A percentile compares a stretch with the other conserved stretches of the same genome.
Evolutionary conservation across 148 eudicot species (phyloP).

Genomic region (Oxyria digyna): DNA sequence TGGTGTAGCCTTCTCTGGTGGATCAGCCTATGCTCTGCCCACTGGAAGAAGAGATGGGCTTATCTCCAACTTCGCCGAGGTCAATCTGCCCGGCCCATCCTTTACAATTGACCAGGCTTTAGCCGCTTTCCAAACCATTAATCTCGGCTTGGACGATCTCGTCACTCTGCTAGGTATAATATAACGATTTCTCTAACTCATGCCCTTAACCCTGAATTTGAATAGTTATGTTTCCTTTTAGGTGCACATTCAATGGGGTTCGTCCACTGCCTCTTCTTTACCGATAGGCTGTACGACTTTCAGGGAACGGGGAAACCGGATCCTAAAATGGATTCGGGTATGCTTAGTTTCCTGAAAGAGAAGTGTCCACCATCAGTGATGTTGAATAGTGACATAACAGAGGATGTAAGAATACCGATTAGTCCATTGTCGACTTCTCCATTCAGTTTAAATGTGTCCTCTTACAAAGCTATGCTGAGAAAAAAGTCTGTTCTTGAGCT

Average conservation of each 20-base stretch:
- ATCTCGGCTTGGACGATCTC: slow-evolving; percentile 10
- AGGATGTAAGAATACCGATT: slow-evolving; percentile 10
- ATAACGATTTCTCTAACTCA: too few species aligned
- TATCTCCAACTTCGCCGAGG: slow-evolving; percentile 10
- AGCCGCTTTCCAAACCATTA: slow-evolving; percentile 7
- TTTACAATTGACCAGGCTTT: slow-evolving; percentile 8
- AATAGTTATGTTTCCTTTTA: background rate
- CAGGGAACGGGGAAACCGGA: slow-evolving; percentile 12
- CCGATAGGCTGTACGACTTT: slow-evolving; percentile 18
- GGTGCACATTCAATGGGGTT: slow-evolving; percentile 21
- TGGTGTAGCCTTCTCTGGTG: slow-evolving; percentile 11
- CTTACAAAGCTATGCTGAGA: slow-evolving; percentile 11
- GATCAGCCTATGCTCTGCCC: slow-evolving; percentile 9
- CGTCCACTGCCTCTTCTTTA: slow-evolving; percentile 14
- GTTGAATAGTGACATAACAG: background rate
- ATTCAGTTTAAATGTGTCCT: slow-evolving; percentile 8
- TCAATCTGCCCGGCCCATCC: slow-evolving; percentile 10
- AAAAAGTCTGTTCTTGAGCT: slow-evolving; percentile 8
- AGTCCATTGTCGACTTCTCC: slow-evolving; percentile 8
- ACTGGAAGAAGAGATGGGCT: slow-evolving; percentile 20
- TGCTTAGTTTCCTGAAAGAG: background rate
- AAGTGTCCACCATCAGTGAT: slow-evolving; percentile 11
- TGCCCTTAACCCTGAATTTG: too few species aligned
- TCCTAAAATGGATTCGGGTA: slow-evolving; percentile 10
- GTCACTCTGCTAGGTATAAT: slow-evolving; percentile 9